Base-by-base conservation (phyloP, 2,329 filamentous ascomycete species). In the Fusarium kyushuense region DNA sequence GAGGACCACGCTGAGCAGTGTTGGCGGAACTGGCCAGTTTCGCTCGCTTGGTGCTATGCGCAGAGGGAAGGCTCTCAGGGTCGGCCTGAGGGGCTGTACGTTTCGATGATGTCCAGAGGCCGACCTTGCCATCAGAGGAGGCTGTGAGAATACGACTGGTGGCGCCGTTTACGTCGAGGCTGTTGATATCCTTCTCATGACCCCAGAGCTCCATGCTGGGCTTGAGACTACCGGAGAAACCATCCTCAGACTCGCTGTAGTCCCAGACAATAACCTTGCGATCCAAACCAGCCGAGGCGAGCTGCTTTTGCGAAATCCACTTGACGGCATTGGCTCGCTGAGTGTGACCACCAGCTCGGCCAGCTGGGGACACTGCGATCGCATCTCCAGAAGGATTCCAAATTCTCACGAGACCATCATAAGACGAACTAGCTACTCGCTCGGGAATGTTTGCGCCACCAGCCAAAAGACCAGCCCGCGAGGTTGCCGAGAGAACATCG, bases 371-470 rank as follows among this genome's bases (percentile, higher is more conserved):
- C 0, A 91, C 92, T 5, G 93, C 92, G 58, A 97, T 84, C n/a
- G 91, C 84, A 64, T 96, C 87, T n/a, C 93, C 93, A 1, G 93
- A 94, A 68, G 90, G 90, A 73, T 96, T 92, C 95, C 96, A 99
- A 67, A 98, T 86, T 70, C 94, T 86, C 57, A 98, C 81, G 17
- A 97, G 81, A 11, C 95, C 95, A 78, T 99, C 96, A 76, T 97
- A 98, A 47, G 93, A 95, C 30, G 90, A 93, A n/a, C 93, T 96
- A n/a, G 97, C 82, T 63, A 98, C 90, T 65, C 92, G 84, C 48
- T 81, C 77, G 19, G 66, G 70, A n/a, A 78, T 65, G 19, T 54
- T 63, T 32, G 42, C 69, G 51, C 72, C 72, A 9, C 72, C 72
- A 73, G 85, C 80, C 46, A 78, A 77, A 48, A 81, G 82, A 21